phyloP scores from a whole-genome alignment of 768 basidiomycete species.

The Mycena galericulata region DNA sequence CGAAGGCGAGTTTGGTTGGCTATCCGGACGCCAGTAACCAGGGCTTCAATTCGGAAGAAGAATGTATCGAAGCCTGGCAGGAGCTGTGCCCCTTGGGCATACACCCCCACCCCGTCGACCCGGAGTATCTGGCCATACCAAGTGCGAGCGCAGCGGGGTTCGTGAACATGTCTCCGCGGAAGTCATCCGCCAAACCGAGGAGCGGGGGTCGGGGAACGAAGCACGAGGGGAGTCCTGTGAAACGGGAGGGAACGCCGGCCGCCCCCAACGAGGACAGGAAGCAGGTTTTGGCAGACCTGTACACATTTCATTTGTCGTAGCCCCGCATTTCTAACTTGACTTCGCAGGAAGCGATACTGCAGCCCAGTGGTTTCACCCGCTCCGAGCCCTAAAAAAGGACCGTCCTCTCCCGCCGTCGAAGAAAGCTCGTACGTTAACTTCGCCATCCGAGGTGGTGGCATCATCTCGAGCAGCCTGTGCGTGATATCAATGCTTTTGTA shows the following conservation, averaged over 20 bases:
- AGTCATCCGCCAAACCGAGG: background rate
- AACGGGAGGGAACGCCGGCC: background rate
- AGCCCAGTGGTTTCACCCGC: background rate
- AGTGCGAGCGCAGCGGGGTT: background rate
- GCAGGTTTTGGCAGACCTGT: background rate
- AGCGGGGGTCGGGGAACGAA: too few relatives aligned
- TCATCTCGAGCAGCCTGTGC: conserved; percentile 3
- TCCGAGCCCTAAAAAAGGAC: background rate
- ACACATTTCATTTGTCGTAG: too few relatives aligned
- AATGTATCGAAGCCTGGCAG: conserved; percentile 7
- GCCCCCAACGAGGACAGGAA: background rate
- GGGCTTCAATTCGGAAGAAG: background rate
- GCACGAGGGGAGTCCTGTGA: background rate
- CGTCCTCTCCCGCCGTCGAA: background rate
- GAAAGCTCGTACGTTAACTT: background rate
- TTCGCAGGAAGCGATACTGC: background rate
- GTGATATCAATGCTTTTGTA: background rate
- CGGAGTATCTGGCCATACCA: background rate
- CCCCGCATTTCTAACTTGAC: background rate
- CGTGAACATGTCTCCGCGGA: background rate
- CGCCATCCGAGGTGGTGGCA: background rate
- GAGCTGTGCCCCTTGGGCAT: background rate
- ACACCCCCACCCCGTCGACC: conserved; percentile 19
- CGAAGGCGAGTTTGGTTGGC: background rate
- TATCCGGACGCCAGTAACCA: background rate